A percentile compares a stretch with the other conserved stretches of the same genome.
Evolutionary conservation across 345 rosid species (phyloP).

Genomic region (Turnera subulata): DNA sequence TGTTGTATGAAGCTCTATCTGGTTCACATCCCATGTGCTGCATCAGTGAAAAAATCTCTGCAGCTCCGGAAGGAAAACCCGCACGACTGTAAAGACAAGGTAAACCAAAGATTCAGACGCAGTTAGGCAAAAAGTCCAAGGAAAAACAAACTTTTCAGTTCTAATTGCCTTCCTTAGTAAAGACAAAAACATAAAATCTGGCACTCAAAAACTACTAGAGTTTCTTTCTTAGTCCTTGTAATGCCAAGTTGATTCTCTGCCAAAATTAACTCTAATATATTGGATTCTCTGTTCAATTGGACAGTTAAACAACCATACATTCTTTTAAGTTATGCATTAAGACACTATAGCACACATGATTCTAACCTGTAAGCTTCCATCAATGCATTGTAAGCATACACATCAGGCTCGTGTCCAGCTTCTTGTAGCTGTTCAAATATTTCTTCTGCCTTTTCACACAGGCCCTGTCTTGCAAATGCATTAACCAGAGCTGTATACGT

Average conservation of each 20-base stretch:
- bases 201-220: no score
- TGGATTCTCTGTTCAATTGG: no score
- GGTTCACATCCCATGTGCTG: conserved; percentile 95
- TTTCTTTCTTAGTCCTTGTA: no score
- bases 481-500: conserved; percentile 79
- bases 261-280: no score
- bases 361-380: conserved; percentile 85
- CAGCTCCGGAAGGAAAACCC: conserved; percentile 87
- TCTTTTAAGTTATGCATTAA: background rate
- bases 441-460: conserved; percentile 92
- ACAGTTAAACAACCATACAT: background rate
- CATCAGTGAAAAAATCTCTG: conserved; percentile 91
- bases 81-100: conserved; percentile 58
- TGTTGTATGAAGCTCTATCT: conserved; percentile 87
- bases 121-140: background rate
- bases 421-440: conserved; percentile 88
- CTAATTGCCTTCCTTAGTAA: background rate
- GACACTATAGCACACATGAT: background rate
- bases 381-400: conserved; percentile 84
- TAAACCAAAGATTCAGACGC: background rate
- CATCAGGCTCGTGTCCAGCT: conserved; percentile 84
- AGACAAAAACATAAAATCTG: background rate
- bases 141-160: background rate
- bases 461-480: conserved; percentile 96
- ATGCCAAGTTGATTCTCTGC: no score